phyloP scores from a whole-genome alignment of 306 rosid genomes.

The Luffa acutangula region DNA sequence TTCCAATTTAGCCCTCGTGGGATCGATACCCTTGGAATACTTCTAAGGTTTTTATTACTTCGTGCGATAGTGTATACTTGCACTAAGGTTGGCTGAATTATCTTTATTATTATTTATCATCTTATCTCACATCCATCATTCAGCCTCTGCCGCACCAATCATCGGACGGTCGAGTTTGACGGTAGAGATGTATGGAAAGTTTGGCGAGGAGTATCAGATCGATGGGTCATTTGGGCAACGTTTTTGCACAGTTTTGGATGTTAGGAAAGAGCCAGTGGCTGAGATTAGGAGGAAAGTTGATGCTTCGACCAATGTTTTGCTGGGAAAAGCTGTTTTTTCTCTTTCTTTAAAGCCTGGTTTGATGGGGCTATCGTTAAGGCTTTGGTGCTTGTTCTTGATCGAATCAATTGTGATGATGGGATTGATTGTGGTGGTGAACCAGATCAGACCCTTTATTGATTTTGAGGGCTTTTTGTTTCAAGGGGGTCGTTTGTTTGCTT shows the following conservation, averaged over 20 bases:
- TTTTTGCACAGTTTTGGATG: slow-evolving; percentile 38
- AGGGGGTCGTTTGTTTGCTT: not conserved
- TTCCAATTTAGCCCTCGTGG: too few relatives aligned
- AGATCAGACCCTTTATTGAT: slow-evolving; percentile 22
- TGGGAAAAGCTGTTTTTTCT: slow-evolving; percentile 80
- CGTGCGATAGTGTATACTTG: too few relatives aligned
- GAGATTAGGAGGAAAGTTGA: slow-evolving; percentile 85
- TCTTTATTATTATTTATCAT: too few relatives aligned
- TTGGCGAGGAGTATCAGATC: slow-evolving; percentile 51
- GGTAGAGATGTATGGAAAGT: slow-evolving; percentile 52
- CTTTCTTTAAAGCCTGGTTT: slow-evolving; percentile 63
- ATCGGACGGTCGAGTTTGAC: slow-evolving; percentile 63
- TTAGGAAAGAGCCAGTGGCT: slow-evolving; percentile 35
- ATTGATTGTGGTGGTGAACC: slow-evolving; percentile 17
- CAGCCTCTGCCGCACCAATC: too few relatives aligned
- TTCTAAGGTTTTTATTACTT: too few relatives aligned
- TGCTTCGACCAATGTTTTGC: slow-evolving; percentile 64
- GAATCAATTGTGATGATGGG: slow-evolving; percentile 48
- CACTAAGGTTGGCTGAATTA: too few relatives aligned
- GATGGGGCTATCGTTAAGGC: slow-evolving; percentile 88
- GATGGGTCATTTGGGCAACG: slow-evolving; percentile 74
- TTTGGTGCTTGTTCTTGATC: slow-evolving; percentile 69
- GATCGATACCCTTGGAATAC: too few relatives aligned
- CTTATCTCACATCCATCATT: too few relatives aligned
- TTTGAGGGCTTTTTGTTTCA: not conserved